Conservation (phyloP, 176 grass and related monocot genomes). For the Carex parvula region DNA sequence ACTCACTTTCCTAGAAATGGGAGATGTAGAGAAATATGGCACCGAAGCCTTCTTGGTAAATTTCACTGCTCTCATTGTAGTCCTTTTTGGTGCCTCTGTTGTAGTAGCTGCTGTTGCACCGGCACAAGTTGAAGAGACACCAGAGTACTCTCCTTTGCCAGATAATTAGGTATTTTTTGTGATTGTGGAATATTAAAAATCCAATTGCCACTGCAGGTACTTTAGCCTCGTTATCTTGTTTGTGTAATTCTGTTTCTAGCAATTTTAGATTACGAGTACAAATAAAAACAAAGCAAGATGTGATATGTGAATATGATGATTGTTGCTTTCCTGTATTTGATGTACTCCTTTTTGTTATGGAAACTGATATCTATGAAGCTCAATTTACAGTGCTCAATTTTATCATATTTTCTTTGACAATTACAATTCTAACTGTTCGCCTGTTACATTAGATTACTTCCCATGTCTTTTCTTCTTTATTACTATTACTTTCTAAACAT, state of each 20-base stretch:
- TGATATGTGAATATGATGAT: neutral
- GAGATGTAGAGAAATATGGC: slow-evolving; percentile 65
- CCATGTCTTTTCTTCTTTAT: neutral
- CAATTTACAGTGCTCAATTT: neutral
- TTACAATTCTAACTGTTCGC: neutral
- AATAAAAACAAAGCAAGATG: slow-evolving; percentile 7
- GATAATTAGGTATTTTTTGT: slow-evolving; percentile 25
- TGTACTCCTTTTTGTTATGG: neutral
- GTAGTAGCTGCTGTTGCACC: slow-evolving; percentile 56
- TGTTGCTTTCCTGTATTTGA: neutral
- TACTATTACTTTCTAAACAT: neutral
- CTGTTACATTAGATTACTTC: no score
- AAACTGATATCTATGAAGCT: neutral
- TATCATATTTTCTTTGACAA: neutral
- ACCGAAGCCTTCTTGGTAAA: slow-evolving; percentile 78
- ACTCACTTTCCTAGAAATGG: slow-evolving; percentile 78
- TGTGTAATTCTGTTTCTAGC: neutral
- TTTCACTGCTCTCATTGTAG: slow-evolving; percentile 63
- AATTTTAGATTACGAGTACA: neutral
- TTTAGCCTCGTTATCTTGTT: neutral
- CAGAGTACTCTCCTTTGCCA: slow-evolving; percentile 53
- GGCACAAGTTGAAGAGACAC: slow-evolving; percentile 36
- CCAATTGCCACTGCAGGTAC: neutral
- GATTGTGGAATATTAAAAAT: slow-evolving; percentile 6
- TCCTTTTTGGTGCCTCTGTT: slow-evolving; percentile 56